Evolutionary conservation across 306 rosid species (phyloP).

Genomic region (Senna siamea): DNA sequence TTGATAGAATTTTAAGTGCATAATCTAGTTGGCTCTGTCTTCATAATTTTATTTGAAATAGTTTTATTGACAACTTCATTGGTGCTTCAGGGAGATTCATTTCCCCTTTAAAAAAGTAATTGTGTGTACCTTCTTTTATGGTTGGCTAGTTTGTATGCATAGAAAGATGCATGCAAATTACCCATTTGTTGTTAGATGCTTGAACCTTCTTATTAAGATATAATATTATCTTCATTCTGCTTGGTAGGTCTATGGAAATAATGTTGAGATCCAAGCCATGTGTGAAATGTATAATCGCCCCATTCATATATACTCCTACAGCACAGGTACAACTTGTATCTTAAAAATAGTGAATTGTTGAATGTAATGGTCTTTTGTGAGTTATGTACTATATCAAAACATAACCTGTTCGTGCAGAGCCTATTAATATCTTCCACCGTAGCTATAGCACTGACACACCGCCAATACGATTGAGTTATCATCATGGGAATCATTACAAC

Average conservation of each 20-base stretch:
- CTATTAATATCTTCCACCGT: slow-evolving; percentile 92
- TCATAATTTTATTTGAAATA: not conserved
- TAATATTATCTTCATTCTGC: slow-evolving; percentile 21
- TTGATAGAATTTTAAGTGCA: not conserved
- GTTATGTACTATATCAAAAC: slow-evolving; percentile 38
- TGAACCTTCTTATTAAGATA: too few relatives aligned
- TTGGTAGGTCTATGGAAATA: slow-evolving; percentile 92
- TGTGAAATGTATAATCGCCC: slow-evolving; percentile 98
- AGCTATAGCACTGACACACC: slow-evolving; percentile 83
- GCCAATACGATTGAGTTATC: slow-evolving; percentile 89
- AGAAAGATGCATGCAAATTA: too few relatives aligned
- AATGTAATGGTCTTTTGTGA: slow-evolving; percentile 4
- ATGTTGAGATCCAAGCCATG: slow-evolving; percentile 92
- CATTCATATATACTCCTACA: slow-evolving; percentile 86
- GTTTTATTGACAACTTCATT: not conserved
- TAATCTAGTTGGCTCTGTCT: not conserved
- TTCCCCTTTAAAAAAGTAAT: too few relatives aligned
- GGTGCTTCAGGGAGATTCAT: too few relatives aligned
- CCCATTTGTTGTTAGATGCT: too few relatives aligned
- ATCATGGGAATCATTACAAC: slow-evolving; percentile 95
- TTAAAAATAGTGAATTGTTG: not conserved
- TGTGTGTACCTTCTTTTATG: too few relatives aligned
- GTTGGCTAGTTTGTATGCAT: too few relatives aligned
- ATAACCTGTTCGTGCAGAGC: slow-evolving; percentile 62
- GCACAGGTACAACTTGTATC: slow-evolving; percentile 60